phyloP scores from a whole-genome alignment of 2,329 filamentous ascomycete genomes.

The Purpureocillium lavendulum region DNA sequence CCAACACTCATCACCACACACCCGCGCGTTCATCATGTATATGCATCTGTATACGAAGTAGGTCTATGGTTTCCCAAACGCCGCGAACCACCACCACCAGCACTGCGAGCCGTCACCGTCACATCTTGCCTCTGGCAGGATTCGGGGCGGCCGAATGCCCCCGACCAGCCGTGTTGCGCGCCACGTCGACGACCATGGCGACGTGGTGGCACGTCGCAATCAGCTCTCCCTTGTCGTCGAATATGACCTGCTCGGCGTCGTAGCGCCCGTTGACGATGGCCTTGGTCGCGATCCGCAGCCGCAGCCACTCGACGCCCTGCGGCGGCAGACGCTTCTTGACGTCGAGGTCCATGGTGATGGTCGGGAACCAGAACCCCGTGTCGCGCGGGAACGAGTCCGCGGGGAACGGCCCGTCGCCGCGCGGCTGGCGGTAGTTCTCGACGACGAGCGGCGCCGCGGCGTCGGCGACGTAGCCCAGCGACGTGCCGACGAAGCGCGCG shows the following conservation, averaged over 20 bases:
- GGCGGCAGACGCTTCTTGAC: slow-evolving; percentile 63
- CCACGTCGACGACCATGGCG: slow-evolving; percentile 18
- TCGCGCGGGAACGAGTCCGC: slow-evolving; percentile 14
- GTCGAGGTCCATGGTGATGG: slow-evolving; percentile 66
- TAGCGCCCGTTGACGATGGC: slow-evolving; percentile 62
- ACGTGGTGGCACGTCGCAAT: slow-evolving; percentile 22
- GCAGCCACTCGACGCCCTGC: slow-evolving; percentile 65
- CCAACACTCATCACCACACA: too few relatives aligned
- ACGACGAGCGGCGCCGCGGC: slow-evolving; percentile 56
- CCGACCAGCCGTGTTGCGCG: slow-evolving; percentile 10
- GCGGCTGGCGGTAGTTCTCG: slow-evolving; percentile 36
- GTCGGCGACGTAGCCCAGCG: slow-evolving; percentile 59
- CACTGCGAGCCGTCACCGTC: too few relatives aligned
- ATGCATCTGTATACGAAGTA: too few relatives aligned
- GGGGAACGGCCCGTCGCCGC: slow-evolving; percentile 10
- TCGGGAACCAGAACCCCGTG: slow-evolving; percentile 63
- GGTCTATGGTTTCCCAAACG: too few relatives aligned
- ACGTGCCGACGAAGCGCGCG: slow-evolving; percentile 48
- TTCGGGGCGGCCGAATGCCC: background rate
- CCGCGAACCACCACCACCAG: too few relatives aligned
- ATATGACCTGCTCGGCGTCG: slow-evolving; percentile 63
- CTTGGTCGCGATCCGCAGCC: slow-evolving; percentile 56
- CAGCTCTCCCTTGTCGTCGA: slow-evolving; percentile 35
- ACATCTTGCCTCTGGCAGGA: background rate
- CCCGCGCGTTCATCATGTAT: too few relatives aligned